These are phyloP conservation scores for Wallacemonas sp. DNA, from an alignment of 208 protist species.

Conservation along the genomic window DNA sequence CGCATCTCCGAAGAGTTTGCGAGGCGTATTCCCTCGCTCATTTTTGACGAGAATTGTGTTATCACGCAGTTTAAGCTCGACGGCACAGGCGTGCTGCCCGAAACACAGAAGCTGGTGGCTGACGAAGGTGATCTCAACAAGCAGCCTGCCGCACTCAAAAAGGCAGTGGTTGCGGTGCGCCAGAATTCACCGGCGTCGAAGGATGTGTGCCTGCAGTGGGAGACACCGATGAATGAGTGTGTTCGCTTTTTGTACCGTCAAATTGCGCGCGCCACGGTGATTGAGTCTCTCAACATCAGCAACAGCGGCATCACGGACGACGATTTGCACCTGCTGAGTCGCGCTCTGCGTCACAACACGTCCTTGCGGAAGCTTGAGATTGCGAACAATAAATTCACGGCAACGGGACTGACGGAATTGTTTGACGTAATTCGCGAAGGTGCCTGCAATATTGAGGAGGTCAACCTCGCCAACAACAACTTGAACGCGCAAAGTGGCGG, in stretches of 20 bases:
- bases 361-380: conserved; percentile 75
- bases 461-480: conserved; percentile 88
- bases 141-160: conserved; percentile 66
- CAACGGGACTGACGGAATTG: conserved; percentile 52
- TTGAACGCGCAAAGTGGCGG: conserved; percentile 57
- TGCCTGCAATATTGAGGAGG: conserved; percentile 47
- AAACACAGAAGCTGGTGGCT: conserved; percentile 32
- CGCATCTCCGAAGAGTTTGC: conserved; percentile 57
- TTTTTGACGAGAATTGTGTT: conserved; percentile 65
- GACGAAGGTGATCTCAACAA: conserved; percentile 79
- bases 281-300: conserved; percentile 79
- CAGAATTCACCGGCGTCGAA: conserved; percentile 41
- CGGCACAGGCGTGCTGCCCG: conserved; percentile 58
- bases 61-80: conserved; percentile 57
- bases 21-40: conserved; percentile 29
- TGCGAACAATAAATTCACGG: conserved; percentile 84
- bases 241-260: conserved; percentile 61
- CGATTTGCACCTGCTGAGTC: conserved; percentile 54
- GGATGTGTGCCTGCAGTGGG: conserved; percentile 83
- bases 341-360: conserved; percentile 58
- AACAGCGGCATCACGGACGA: conserved; percentile 69
- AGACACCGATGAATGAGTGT: conserved; percentile 44
- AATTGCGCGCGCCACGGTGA: conserved; percentile 49
- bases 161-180: conserved; percentile 51
- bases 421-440: conserved; percentile 54